A percentile compares a stretch with the other conserved stretches of the same genome.
Conservation (phyloP, 345 rosid genomes). For the Adansonia digitata region DNA sequence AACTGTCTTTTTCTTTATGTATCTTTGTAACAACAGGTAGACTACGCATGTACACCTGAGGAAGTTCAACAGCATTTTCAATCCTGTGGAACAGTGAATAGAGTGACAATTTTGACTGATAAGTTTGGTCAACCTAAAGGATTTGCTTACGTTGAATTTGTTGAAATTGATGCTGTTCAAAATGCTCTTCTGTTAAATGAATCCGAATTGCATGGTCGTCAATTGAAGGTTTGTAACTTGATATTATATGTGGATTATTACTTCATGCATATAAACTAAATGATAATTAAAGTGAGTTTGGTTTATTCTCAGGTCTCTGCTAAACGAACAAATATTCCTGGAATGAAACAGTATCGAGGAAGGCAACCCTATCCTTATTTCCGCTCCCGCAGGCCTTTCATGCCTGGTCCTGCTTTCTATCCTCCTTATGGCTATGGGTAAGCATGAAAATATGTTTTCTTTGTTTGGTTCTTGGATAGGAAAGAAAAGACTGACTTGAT, state of each 20-base stretch:
- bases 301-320: constrained; percentile 71
- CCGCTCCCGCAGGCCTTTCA: constrained; percentile 79
- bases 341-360: constrained; percentile 92
- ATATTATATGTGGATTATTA: not conserved
- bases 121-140: constrained; percentile 99
- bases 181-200: constrained; percentile 92
- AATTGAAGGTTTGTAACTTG: constrained; percentile 58
- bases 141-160: constrained; percentile 96
- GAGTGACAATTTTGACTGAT: constrained; percentile 80
- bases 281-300: constrained; percentile 9
- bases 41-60: constrained; percentile 94
- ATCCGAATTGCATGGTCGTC: constrained; percentile 96
- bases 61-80: constrained; percentile 99
- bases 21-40: constrained; percentile 59
- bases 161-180: constrained; percentile 89
- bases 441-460: constrained; percentile 17
- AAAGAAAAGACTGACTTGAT: not conserved
- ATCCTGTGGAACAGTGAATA: constrained; percentile 93
- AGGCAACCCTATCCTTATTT: constrained; percentile 61
- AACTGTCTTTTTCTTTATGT: not conserved
- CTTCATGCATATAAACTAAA: not conserved
- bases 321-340: constrained; percentile 92
- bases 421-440: constrained; percentile 83
- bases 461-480: not conserved
- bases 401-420: constrained; percentile 60